Percentiles rank a stretch among this genome's conserved stretches.
Conservation (phyloP, 805 yeast genomes). For the Candida coleopterorum region DNA sequence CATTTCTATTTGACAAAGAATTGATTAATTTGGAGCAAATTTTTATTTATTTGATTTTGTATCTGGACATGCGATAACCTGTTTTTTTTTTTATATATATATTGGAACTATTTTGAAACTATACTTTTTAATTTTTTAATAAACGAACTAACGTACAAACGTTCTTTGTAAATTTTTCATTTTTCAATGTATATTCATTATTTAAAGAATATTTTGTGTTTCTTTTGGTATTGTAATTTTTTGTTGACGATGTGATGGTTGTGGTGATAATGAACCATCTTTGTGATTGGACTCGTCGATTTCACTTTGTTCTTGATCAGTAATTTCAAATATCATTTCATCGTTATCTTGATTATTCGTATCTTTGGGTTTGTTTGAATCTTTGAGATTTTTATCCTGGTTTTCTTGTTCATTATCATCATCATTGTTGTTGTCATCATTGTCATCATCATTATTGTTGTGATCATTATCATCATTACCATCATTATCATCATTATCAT, state of each 20-base stretch:
- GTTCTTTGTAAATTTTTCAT: background rate
- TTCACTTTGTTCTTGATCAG: conserved; percentile 13
- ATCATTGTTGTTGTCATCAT: conserved; percentile 8
- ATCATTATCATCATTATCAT: conserved; percentile 8
- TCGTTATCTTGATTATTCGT: conserved; percentile 8
- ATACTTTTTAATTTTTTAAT: background rate
- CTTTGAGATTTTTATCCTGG: conserved; percentile 24
- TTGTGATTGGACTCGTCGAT: background rate
- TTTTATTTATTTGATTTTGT: too few species aligned
- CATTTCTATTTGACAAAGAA: too few species aligned
- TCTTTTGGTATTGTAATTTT: conserved; percentile 13
- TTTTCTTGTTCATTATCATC: conserved; percentile 3
- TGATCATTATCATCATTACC: conserved; percentile 8
- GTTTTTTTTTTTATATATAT: background rate
- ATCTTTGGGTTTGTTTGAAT: conserved; percentile 13
- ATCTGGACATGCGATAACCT: too few species aligned
- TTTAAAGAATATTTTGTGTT: conserved; percentile 14
- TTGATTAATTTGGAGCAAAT: too few species aligned
- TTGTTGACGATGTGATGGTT: conserved; percentile 9
- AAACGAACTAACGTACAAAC: too few species aligned
- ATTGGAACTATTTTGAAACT: background rate
- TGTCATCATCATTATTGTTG: conserved; percentile 26
- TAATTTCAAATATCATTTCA: conserved; percentile 20
- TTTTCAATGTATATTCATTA: background rate
- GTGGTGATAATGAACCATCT: conserved; percentile 2